Conservation (phyloP, 768 basidiomycete genomes). For the Lentinula boryana region DNA sequence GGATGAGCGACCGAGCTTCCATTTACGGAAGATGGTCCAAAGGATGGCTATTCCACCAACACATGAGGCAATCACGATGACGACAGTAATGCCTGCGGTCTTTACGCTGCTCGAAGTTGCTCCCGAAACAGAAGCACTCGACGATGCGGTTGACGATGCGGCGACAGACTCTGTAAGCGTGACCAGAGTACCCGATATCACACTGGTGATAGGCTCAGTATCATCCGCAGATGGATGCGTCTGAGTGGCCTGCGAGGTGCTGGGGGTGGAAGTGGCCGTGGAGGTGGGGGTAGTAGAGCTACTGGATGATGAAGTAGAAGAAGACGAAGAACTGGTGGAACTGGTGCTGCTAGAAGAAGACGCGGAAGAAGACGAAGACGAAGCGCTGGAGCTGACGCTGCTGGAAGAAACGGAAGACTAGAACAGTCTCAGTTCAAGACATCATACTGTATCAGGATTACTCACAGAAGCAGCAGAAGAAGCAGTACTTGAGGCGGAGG, state of each 20-base stretch:
- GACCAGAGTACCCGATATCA: conserved; percentile 9
- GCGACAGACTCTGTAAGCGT: conserved; percentile 17
- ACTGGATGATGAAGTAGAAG: not conserved
- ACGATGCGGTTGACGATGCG: conserved; percentile 20
- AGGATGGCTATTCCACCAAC: conserved; percentile 65
- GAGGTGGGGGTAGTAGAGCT: not conserved
- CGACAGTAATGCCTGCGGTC: conserved; percentile 46
- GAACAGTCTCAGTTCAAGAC: not conserved
- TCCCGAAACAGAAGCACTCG: conserved; percentile 18
- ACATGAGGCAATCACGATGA: conserved; percentile 66
- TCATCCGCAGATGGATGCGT: not conserved
- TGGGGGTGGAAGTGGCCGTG: not conserved
- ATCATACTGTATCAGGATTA: not conserved
- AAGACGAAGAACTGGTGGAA: conserved; percentile 2
- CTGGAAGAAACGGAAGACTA: conserved; percentile 1
- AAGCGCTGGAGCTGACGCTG: not conserved
- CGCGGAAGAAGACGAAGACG: not conserved
- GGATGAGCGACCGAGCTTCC: conserved; percentile 61
- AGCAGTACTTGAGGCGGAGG: not conserved
- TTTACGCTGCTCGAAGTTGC: conserved; percentile 24
- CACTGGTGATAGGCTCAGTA: conserved; percentile 10
- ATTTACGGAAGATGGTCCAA: conserved; percentile 78
- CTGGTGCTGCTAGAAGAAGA: not conserved
- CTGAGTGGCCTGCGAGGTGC: not conserved
- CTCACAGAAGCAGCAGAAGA: not conserved